A percentile compares a stretch with the other conserved stretches of the same genome.
These are phyloP conservation scores for Neurospora sp. DNA, from an alignment of 495 filamentous ascomycete genomes.

Conservation along the genomic window DNA sequence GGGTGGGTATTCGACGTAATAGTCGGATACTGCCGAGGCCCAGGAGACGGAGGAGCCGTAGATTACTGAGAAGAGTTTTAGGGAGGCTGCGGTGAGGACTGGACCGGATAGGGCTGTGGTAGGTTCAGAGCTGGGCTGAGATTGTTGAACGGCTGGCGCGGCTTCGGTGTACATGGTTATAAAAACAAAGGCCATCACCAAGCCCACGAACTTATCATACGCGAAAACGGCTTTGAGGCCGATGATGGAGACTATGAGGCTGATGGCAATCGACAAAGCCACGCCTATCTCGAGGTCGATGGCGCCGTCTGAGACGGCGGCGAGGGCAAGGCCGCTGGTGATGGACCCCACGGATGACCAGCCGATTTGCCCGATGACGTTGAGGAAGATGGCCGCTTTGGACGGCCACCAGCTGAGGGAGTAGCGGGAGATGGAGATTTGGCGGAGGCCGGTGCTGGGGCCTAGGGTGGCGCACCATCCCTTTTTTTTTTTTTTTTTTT, in stretches of 20 bases:
- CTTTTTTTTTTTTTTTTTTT: not conserved
- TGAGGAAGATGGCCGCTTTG: no score
- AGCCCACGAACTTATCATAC: no score
- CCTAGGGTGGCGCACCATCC: conserved; percentile 42
- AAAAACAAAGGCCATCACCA: conserved; percentile 47
- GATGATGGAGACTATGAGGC: no score
- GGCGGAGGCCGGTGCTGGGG: conserved; percentile 33
- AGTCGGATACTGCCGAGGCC: conserved; percentile 52
- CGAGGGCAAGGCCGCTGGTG: no score
- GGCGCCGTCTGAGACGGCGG: no score
- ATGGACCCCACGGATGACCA: no score
- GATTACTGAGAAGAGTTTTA: conserved; percentile 45
- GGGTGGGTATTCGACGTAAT: conserved; percentile 52
- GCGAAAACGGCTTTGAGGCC: no score
- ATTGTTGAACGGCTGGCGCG: not conserved
- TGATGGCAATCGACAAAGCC: no score
- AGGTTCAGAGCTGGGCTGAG: not conserved
- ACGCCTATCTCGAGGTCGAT: no score
- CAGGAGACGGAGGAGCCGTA: conserved; percentile 51
- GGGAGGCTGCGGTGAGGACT: conserved; percentile 35
- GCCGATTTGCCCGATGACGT: no score
- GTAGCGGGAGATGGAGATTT: no score
- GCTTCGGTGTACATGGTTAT: conserved; percentile 40
- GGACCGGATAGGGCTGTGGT: conserved; percentile 23
- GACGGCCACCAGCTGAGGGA: no score